These are phyloP conservation scores for Phanerodontia chrysosporium DNA, from an alignment of 768 basidiomycete genomes.

Conservation along the genomic window DNA sequence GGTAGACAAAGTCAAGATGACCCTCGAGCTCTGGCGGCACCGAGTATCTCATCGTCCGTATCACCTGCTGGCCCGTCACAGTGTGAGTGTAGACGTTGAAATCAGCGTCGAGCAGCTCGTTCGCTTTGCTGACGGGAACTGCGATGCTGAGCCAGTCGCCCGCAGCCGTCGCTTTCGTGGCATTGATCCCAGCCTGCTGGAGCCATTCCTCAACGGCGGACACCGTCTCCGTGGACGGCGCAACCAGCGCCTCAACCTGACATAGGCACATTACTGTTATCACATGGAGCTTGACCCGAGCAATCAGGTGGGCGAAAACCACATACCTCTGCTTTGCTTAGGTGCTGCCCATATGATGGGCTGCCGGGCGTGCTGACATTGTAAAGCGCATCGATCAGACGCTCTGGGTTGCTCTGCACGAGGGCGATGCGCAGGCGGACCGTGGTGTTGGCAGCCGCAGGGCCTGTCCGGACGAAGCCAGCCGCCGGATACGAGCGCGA, in stretches of 20 bases:
- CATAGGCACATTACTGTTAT: too few relatives aligned
- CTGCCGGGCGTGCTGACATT: constrained; percentile 20
- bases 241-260: constrained; percentile 24
- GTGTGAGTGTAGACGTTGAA: constrained; percentile 26
- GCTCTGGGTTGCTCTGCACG: constrained; percentile 19
- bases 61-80: constrained; percentile 15
- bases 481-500: constrained; percentile 6
- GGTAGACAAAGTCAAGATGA: constrained; percentile 27
- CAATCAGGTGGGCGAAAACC: neutral
- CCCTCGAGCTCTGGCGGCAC: constrained; percentile 24
- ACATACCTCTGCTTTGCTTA: constrained; percentile 25
- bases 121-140: constrained; percentile 24
- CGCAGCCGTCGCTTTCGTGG: constrained; percentile 1
- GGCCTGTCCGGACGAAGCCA: constrained; percentile 14
- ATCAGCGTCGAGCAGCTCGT: constrained; percentile 26
- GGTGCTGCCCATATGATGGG: constrained; percentile 17
- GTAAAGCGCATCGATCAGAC: constrained; percentile 23
- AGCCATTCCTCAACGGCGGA: constrained; percentile 26
- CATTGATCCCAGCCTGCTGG: constrained; percentile 19
- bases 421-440: constrained; percentile 26
- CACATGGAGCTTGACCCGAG: neutral
- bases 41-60: constrained; percentile 30
- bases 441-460: constrained; percentile 15
- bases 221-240: constrained; percentile 17
- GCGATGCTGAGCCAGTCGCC: constrained; percentile 21